A percentile compares a stretch with the other conserved stretches of the same genome.
phyloP scores from a whole-genome alignment of 164 flowering plant genomes.

The Chloranthus sessilifolius region DNA sequence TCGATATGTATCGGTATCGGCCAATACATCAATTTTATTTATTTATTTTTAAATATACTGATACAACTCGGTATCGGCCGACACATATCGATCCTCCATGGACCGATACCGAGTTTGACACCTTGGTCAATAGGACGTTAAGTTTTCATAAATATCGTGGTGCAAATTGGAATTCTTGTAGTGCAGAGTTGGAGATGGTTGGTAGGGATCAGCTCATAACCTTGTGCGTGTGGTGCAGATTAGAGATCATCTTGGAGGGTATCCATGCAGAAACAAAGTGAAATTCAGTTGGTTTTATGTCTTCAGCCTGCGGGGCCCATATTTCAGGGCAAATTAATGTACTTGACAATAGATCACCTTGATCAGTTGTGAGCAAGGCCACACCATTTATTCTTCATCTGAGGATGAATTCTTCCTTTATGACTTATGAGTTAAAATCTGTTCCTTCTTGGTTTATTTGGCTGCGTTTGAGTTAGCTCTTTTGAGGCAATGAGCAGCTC shows the following conservation, averaged over 20 bases:
- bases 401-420: background rate
- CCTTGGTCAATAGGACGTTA: too few relatives aligned
- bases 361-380: conserved; percentile 3
- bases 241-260: conserved; percentile 53
- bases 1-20: too few relatives aligned
- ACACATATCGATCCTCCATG: too few relatives aligned
- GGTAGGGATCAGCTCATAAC: conserved; percentile 31
- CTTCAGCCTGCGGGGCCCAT: conserved; percentile 68
- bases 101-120: too few relatives aligned
- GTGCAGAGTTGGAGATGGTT: conserved; percentile 26
- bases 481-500: too few relatives aligned
- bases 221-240: conserved; percentile 78
- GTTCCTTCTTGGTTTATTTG: background rate
- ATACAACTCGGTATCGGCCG: too few relatives aligned
- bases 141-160: too few relatives aligned
- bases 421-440: conserved; percentile 10
- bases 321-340: conserved; percentile 56
- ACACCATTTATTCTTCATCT: background rate
- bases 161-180: too few relatives aligned
- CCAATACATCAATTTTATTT: too few relatives aligned
- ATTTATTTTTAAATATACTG: too few relatives aligned
- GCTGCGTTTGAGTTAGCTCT: too few relatives aligned
- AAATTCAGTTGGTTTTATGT: conserved; percentile 83
- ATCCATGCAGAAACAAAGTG: conserved; percentile 43
- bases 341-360: conserved; percentile 24